phyloP scores from a whole-genome alignment of 495 filamentous ascomycete species.

The Aspergillus bridgeri region DNA sequence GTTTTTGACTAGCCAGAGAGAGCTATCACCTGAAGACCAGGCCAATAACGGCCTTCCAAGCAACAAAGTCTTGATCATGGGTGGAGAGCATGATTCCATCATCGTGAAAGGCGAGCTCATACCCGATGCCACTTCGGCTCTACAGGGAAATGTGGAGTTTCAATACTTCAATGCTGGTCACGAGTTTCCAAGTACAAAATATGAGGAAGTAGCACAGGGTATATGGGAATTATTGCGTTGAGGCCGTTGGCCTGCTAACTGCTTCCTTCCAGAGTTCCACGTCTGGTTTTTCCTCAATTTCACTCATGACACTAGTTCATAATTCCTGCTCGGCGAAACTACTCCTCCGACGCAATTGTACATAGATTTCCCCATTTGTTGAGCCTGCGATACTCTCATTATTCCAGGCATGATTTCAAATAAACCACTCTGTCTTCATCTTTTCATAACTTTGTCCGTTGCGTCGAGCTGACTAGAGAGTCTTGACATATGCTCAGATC shows the following conservation, averaged over 20 bases:
- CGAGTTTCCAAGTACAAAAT: conserved; percentile 54
- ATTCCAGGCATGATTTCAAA: not conserved
- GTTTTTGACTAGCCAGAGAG: conserved; percentile 44
- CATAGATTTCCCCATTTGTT: conserved; percentile 18
- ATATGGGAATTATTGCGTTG: conserved; percentile 40
- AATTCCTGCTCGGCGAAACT: not conserved
- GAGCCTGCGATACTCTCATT: not conserved
- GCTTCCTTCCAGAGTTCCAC: conserved; percentile 1
- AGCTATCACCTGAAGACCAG: conserved; percentile 17
- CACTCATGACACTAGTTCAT: not conserved
- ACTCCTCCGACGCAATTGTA: conserved; percentile 24
- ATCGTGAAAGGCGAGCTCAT: conserved; percentile 55
- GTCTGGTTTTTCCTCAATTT: conserved; percentile 2
- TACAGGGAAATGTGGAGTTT: conserved; percentile 49
- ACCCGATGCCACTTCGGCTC: conserved; percentile 47
- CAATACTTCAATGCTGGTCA: conserved; percentile 53
- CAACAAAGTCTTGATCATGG: conserved; percentile 53
- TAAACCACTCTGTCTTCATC: conserved; percentile 7
- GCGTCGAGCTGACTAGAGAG: conserved; percentile 35
- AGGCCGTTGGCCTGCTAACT: conserved; percentile 9
- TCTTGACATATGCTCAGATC: conserved; percentile 30
- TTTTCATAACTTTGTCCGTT: conserved; percentile 34
- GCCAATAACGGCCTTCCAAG: conserved; percentile 32
- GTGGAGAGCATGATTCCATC: conserved; percentile 51
- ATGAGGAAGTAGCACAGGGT: conserved; percentile 46